A percentile compares a stretch with the other conserved stretches of the same genome.
Conservation (phyloP, 2,329 filamentous ascomycete genomes). For the Atkinsonella texensis region DNA sequence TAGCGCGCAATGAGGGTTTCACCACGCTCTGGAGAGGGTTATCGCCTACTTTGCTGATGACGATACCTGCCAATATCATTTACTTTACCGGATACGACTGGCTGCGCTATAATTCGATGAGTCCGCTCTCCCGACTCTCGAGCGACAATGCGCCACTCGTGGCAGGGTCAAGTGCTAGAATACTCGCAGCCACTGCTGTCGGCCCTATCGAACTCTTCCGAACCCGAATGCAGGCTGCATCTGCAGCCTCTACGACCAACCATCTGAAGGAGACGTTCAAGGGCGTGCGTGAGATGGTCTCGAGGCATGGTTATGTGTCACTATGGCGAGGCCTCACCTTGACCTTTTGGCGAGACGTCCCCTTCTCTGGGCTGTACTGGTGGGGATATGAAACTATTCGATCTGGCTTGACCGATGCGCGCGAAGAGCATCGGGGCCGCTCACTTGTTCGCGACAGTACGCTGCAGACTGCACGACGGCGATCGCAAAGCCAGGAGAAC, state of each 20-base stretch:
- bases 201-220: conserved; percentile 89
- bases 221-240: conserved; percentile 78
- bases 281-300: conserved; percentile 70
- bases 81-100: conserved; percentile 98
- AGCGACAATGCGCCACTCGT: conserved; percentile 69
- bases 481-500: conserved; percentile 54
- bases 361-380: conserved; percentile 96
- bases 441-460: conserved; percentile 22
- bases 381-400: conserved; percentile 88
- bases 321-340: conserved; percentile 84
- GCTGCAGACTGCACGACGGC: conserved; percentile 32
- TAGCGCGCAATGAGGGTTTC: conserved; percentile 82
- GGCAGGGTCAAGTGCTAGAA: conserved; percentile 66
- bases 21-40: conserved; percentile 83
- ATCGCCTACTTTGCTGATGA: conserved; percentile 90
- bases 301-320: conserved; percentile 61
- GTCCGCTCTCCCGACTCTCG: conserved; percentile 53
- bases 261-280: conserved; percentile 71
- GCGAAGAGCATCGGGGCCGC: conserved; percentile 39
- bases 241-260: conserved; percentile 43
- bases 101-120: conserved; percentile 62
- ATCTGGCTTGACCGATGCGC: conserved; percentile 55
- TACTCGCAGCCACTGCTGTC: conserved; percentile 71
- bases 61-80: conserved; percentile 89
- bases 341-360: conserved; percentile 93